These are phyloP conservation scores for Colletotrichum sp. DNA, from an alignment of 2,329 filamentous ascomycete genomes.

Conservation along the genomic window DNA sequence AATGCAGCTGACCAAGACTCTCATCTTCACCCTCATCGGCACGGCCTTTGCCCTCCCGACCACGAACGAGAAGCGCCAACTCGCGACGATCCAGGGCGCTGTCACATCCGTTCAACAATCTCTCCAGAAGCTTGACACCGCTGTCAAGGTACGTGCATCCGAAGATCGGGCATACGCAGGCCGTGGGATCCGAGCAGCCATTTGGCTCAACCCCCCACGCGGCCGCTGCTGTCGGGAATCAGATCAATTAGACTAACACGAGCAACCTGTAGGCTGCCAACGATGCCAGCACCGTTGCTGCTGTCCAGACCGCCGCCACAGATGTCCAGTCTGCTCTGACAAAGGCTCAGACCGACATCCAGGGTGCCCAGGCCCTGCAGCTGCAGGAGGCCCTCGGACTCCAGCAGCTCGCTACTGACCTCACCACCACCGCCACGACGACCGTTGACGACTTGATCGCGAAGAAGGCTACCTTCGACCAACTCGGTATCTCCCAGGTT, in stretches of 20 bases:
- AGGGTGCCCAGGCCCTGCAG: constrained; percentile 24
- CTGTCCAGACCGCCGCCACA: constrained; percentile 29
- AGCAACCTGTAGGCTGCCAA: constrained; percentile 27
- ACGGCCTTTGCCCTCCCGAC: constrained; percentile 9
- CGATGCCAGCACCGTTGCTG: constrained; percentile 53
- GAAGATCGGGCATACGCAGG: neutral
- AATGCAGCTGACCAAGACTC: constrained; percentile 19
- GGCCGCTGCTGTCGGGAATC: neutral
- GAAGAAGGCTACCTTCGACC: constrained; percentile 31
- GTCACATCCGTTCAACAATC: constrained; percentile 65
- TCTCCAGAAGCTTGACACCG: constrained; percentile 55
- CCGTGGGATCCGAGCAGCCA: neutral
- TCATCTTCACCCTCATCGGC: constrained; percentile 15
- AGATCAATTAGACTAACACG: neutral
- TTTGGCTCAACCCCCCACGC: neutral
- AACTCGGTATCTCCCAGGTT: constrained; percentile 27
- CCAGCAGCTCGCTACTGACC: constrained; percentile 22
- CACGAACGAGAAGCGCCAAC: constrained; percentile 39
- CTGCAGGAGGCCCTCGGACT: constrained; percentile 27
- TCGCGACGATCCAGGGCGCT: constrained; percentile 60
- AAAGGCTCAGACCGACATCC: constrained; percentile 28
- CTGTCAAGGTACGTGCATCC: constrained; percentile 16
- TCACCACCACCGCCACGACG: constrained; percentile 23
- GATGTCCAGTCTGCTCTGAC: constrained; percentile 18
- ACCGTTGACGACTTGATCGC: constrained; percentile 23